These are phyloP conservation scores for Agarophyton chilense DNA, from an alignment of 23 red algal species.

Conservation along the genomic window DNA sequence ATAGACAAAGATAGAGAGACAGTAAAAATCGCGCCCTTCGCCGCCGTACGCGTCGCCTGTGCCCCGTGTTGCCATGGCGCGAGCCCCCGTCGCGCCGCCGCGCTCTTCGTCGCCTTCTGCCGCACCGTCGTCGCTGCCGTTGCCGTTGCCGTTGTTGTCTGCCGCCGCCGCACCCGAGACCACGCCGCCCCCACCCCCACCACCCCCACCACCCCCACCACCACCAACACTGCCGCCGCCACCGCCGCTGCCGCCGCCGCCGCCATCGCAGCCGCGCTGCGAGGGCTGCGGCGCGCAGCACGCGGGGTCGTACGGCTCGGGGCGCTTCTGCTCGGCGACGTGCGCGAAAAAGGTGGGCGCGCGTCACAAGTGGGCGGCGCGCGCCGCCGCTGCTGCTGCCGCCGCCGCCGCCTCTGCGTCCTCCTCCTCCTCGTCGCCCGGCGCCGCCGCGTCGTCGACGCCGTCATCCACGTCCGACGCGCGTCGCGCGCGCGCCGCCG, in stretches of 20 bases:
- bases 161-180: not conserved
- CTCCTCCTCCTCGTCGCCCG: too few relatives aligned
- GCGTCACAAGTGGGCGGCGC: conserved; percentile 64
- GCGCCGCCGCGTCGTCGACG: not conserved
- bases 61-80: not conserved
- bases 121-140: not conserved
- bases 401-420: not conserved
- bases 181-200: not conserved
- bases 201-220: not conserved
- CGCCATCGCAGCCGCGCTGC: conserved; percentile 36
- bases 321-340: conserved; percentile 70
- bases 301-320: conserved; percentile 70
- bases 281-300: conserved; percentile 60
- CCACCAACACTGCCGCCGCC: not conserved
- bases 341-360: conserved; percentile 79
- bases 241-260: not conserved
- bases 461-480: too few relatives aligned
- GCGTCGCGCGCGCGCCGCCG: not conserved
- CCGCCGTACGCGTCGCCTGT: not conserved
- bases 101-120: not conserved
- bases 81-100: too few relatives aligned
- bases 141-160: not conserved
- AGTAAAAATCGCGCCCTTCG: too few relatives aligned
- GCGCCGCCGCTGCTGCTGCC: conserved; percentile 14
- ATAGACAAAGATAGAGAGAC: too few relatives aligned